Percentiles rank a stretch among this genome's conserved stretches.
phyloP scores from a whole-genome alignment of 768 basidiomycete species.

The Rubroboletus satanas region DNA sequence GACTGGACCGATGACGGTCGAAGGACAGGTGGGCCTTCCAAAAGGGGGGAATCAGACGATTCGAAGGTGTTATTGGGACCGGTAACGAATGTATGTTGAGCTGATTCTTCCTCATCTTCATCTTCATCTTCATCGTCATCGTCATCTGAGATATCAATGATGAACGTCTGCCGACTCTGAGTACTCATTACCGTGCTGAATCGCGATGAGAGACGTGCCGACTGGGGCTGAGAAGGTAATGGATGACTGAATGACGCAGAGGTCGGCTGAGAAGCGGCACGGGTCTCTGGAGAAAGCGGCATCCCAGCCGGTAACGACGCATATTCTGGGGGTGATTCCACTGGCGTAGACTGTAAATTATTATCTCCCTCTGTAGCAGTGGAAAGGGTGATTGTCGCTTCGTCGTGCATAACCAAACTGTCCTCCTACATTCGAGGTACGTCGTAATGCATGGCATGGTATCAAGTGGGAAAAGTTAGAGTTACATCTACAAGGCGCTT shows the following conservation, averaged over 20 bases:
- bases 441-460: conserved; percentile 8
- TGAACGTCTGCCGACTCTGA: conserved; percentile 24
- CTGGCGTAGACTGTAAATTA: background rate
- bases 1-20: conserved; percentile 6
- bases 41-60: background rate
- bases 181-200: conserved; percentile 26
- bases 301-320: background rate
- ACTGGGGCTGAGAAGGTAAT: conserved; percentile 2
- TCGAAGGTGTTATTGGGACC: background rate
- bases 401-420: conserved; percentile 5
- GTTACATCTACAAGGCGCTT: conserved; percentile 28
- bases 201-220: conserved; percentile 14
- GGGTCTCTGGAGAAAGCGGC: conserved; percentile 9
- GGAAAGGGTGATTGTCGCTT: background rate
- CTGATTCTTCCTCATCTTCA: conserved; percentile 17
- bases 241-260: background rate
- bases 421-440: conserved; percentile 13
- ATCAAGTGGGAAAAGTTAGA: conserved; percentile 27
- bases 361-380: background rate
- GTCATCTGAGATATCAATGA: conserved; percentile 33
- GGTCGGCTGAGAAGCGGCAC: background rate
- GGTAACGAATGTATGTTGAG: background rate
- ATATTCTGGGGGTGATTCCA: background rate
- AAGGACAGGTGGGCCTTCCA: background rate
- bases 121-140: conserved; percentile 27